Percentiles rank a stretch among this genome's conserved stretches.
Evolutionary conservation across 306 rosid genomes (phyloP).

Genomic region (Sesbania bispinosa): DNA sequence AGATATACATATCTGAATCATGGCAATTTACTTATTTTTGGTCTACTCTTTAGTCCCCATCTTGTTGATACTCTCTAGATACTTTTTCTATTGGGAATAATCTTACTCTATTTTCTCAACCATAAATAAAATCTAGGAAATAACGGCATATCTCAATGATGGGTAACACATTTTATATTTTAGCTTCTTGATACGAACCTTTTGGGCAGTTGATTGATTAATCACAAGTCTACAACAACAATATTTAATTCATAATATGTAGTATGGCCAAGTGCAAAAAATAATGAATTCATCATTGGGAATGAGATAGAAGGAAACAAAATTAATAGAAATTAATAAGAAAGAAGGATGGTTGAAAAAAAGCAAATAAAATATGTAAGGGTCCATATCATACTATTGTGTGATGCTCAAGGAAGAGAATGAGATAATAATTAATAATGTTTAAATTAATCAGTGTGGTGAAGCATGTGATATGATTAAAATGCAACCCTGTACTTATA

Average conservation of each 20-base stretch:
- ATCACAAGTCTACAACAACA: not conserved
- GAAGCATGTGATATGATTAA: constrained; percentile 20
- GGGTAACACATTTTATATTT: not conserved
- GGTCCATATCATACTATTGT: not conserved
- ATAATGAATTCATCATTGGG: constrained; percentile 6
- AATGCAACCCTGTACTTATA: not conserved
- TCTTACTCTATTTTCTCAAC: not conserved
- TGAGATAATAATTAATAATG: not conserved
- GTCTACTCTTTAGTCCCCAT: too few relatives aligned
- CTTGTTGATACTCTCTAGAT: not conserved
- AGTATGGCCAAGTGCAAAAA: constrained; percentile 20
- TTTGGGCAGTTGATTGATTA: not conserved
- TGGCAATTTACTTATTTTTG: too few relatives aligned
- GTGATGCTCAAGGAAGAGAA: not conserved
- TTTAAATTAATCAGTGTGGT: too few relatives aligned
- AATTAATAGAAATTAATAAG: too few relatives aligned
- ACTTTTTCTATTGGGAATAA: not conserved
- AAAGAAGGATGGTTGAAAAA: too few relatives aligned
- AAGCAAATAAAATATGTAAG: not conserved
- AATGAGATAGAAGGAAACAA: too few relatives aligned
- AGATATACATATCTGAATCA: constrained; percentile 4
- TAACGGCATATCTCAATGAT: not conserved
- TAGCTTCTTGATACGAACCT: not conserved
- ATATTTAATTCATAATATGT: not conserved
- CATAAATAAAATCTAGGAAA: not conserved